Conservation (phyloP, 495 filamentous ascomycete genomes). For the Podospora anserina region DNA sequence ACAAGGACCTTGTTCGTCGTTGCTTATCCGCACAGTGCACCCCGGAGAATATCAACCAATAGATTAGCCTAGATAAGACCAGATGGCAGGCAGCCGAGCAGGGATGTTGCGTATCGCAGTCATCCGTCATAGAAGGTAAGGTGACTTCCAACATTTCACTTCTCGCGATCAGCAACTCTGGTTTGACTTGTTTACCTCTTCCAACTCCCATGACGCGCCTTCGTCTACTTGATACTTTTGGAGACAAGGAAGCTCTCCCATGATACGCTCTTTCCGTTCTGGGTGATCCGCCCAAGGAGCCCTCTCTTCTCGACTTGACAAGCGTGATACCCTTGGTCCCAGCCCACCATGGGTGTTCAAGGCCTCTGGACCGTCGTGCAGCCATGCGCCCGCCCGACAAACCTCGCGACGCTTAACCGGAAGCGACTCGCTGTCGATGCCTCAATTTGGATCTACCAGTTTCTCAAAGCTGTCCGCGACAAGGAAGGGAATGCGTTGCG, state of each 20-base stretch:
- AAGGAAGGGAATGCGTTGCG: conserved; percentile 96
- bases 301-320: background rate
- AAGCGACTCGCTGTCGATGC: conserved; percentile 96
- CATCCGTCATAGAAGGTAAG: background rate
- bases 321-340: background rate
- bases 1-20: background rate
- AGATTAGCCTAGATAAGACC: conserved; percentile 6
- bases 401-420: conserved; percentile 90
- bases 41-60: conserved; percentile 12
- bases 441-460: conserved; percentile 99
- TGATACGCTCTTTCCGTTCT: background rate
- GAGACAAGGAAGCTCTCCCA: background rate
- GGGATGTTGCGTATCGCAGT: conserved; percentile 3
- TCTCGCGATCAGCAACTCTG: background rate
- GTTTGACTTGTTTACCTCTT: background rate
- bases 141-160: conserved; percentile 3
- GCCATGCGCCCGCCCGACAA: conserved; percentile 84
- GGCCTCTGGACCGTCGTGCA: conserved; percentile 94
- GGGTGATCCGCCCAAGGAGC: background rate
- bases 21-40: background rate
- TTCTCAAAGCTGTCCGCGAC: conserved; percentile 96
- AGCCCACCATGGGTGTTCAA: conserved; percentile 79
- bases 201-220: background rate
- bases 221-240: background rate
- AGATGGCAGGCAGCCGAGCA: background rate